Conservation (phyloP, 345 rosid genomes). For the Rubroshorea leprosula region DNA sequence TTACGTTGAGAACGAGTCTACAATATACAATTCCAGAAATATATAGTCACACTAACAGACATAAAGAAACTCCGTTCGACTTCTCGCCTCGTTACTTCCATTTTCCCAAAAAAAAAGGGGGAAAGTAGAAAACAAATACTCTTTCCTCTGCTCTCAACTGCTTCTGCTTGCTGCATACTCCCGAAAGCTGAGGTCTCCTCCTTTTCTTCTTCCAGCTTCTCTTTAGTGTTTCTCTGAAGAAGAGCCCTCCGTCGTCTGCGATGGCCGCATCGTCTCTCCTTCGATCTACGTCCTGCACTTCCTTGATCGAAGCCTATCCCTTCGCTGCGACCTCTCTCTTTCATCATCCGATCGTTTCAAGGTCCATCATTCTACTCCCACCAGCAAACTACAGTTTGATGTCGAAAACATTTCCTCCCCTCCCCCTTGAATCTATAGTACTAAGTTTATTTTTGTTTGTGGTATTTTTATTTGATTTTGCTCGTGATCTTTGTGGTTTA, state of each 20-base stretch:
- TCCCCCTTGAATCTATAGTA: not conserved
- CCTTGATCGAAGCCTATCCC: not conserved
- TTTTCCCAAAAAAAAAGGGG: not conserved
- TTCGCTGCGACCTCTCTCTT: not conserved
- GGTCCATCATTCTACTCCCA: not conserved
- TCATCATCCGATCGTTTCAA: not conserved
- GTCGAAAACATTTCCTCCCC: not conserved
- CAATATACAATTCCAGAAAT: too few species aligned
- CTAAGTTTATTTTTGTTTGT: not conserved
- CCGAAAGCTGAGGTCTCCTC: not conserved
- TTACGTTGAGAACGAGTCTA: too few species aligned
- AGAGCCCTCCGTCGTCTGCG: not conserved
- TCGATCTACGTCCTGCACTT: not conserved
- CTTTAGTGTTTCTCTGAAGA: not conserved
- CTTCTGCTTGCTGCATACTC: not conserved
- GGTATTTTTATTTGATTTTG: too few species aligned
- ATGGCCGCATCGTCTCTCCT: not conserved
- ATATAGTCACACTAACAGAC: too few species aligned
- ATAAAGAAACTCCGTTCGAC: too few species aligned
- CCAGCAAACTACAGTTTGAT: not conserved
- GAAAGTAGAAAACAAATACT: too few species aligned
- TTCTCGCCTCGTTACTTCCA: not conserved
- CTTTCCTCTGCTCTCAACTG: not conserved
- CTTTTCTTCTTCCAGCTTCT: not conserved
- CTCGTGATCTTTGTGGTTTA: too few species aligned